Evolutionary conservation across 1,284 basidiomycete genomes (phyloP).

Genomic region (Irpex sp.): DNA sequence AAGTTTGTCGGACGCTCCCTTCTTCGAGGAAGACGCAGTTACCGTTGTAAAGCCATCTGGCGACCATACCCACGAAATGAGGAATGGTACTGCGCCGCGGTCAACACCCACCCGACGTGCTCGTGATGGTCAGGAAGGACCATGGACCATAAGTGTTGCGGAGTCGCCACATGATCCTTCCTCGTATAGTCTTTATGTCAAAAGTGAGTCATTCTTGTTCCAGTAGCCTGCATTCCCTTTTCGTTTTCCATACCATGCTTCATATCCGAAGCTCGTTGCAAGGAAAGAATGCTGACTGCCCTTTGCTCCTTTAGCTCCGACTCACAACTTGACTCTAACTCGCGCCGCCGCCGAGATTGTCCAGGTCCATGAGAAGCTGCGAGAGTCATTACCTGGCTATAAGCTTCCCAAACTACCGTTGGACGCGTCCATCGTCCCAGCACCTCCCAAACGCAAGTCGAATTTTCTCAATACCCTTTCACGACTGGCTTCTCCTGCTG

Average conservation of each 20-base stretch:
- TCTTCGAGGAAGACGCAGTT: conserved; percentile 30
- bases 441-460: conserved; percentile 70
- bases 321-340: conserved; percentile 84
- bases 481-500: conserved; percentile 66
- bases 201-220: conserved; percentile 37
- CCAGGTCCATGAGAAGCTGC: conserved; percentile 75
- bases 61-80: conserved; percentile 28
- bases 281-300: conserved; percentile 17
- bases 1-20: conserved; percentile 28
- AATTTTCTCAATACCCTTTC: conserved; percentile 80
- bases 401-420: conserved; percentile 62
- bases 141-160: conserved; percentile 51
- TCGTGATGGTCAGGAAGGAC: conserved; percentile 40
- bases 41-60: conserved; percentile 18
- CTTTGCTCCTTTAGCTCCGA: conserved; percentile 56
- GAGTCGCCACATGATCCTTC: conserved; percentile 39
- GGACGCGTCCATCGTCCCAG: conserved; percentile 46
- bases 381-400: conserved; percentile 47
- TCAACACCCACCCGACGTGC: conserved; percentile 24
- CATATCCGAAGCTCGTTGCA: conserved; percentile 9
- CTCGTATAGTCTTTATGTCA: conserved; percentile 44
- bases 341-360: conserved; percentile 72
- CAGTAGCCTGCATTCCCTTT: neutral
- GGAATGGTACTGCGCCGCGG: conserved; percentile 32
- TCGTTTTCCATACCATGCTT: neutral